Evolutionary conservation across 768 basidiomycete species (phyloP).

Genomic region (Psilocybe cubensis): DNA sequence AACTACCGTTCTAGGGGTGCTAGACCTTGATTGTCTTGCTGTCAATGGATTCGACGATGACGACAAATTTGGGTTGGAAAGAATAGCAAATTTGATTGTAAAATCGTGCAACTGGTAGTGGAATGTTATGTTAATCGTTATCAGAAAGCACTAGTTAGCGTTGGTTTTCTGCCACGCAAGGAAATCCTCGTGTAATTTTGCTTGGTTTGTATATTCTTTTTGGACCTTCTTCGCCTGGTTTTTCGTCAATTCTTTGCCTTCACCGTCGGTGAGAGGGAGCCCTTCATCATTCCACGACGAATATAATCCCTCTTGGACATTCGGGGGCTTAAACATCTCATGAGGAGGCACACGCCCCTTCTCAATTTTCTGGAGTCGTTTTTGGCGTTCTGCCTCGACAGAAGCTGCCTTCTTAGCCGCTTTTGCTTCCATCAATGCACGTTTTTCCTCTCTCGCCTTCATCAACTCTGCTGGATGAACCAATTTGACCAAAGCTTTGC

Average conservation of each 20-base stretch:
- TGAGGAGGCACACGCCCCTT: conserved; percentile 76
- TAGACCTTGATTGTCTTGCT: conserved; percentile 87
- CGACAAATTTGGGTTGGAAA: conserved; percentile 78
- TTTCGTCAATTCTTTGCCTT: conserved; percentile 87
- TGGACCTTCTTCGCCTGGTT: conserved; percentile 72
- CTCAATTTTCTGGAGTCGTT: conserved; percentile 79
- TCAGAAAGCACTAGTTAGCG: not conserved
- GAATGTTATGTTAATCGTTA: not conserved
- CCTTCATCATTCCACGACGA: conserved; percentile 86
- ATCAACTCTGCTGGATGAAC: conserved; percentile 83
- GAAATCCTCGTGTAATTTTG: conserved; percentile 81
- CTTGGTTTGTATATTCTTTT: conserved; percentile 77
- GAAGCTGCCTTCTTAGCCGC: conserved; percentile 77
- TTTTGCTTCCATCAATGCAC: conserved; percentile 73
- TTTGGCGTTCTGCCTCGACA: conserved; percentile 65
- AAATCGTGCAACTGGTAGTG: conserved; percentile 66
- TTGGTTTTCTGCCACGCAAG: conserved; percentile 44
- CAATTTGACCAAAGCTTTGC: conserved; percentile 93
- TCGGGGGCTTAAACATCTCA: conserved; percentile 85
- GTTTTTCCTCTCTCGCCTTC: conserved; percentile 87
- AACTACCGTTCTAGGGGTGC: conserved; percentile 51
- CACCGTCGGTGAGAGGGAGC: conserved; percentile 80
- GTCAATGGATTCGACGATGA: conserved; percentile 73
- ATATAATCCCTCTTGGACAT: conserved; percentile 74
- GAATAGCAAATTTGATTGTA: conserved; percentile 68